Evolutionary conservation across 805 yeast species (phyloP).

Genomic region (Metschnikowia chrysomelidarum): DNA sequence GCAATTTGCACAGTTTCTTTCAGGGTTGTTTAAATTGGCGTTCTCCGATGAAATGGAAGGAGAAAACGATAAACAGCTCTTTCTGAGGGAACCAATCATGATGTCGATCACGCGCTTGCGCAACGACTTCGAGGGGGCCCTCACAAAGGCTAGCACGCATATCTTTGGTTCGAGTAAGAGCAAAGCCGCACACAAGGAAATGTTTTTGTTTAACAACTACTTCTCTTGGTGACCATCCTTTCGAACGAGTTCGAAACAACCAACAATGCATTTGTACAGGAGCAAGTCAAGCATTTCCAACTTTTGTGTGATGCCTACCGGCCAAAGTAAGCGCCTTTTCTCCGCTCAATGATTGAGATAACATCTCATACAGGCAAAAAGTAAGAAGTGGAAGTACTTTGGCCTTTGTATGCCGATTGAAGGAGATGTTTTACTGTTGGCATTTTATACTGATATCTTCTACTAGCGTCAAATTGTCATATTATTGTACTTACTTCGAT

Average conservation of each 20-base stretch:
- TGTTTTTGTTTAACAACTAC: slow-evolving; percentile 73
- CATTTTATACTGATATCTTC: too few relatives aligned
- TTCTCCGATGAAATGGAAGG: slow-evolving; percentile 20
- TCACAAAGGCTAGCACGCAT: slow-evolving; percentile 65
- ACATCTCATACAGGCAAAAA: too few relatives aligned
- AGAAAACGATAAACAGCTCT: slow-evolving; percentile 21
- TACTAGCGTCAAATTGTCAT: too few relatives aligned
- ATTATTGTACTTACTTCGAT: too few relatives aligned
- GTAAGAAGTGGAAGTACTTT: too few relatives aligned
- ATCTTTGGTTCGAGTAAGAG: slow-evolving; percentile 29
- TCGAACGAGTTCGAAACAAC: slow-evolving; percentile 33
- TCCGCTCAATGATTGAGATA: too few relatives aligned
- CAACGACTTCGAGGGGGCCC: slow-evolving; percentile 73
- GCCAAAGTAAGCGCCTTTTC: slow-evolving; percentile 8
- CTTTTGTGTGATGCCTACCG: slow-evolving; percentile 40
- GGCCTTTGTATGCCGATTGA: too few relatives aligned
- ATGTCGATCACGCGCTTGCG: slow-evolving; percentile 67
- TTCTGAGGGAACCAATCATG: slow-evolving; percentile 66
- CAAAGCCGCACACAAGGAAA: slow-evolving; percentile 53
- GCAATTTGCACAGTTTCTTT: slow-evolving; percentile 69
- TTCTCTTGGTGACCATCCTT: slow-evolving; percentile 58
- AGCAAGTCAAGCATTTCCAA: slow-evolving; percentile 40
- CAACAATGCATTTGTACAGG: slow-evolving; percentile 27
- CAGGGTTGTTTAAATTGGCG: slow-evolving; percentile 64
- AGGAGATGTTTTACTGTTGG: too few relatives aligned